phyloP scores from a whole-genome alignment of 768 basidiomycete genomes.

The Termitomyces sp. region DNA sequence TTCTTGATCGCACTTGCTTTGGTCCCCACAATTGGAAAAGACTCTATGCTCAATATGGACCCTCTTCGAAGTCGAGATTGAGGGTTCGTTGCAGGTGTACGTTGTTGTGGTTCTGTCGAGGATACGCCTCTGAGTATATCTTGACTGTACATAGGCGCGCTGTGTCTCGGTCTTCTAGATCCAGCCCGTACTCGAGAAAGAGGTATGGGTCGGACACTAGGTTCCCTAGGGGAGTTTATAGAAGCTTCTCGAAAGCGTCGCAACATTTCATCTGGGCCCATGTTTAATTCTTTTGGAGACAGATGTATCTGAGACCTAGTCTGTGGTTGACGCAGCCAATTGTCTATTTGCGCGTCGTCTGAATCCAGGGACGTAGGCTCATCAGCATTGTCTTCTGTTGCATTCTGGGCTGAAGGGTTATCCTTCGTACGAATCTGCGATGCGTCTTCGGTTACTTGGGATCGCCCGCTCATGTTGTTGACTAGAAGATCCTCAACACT shows the following conservation, averaged over 20 bases:
- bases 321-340: constrained; percentile 1
- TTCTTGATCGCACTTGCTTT: constrained; percentile 32
- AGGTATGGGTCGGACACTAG: neutral
- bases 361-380: constrained; percentile 15
- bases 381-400: neutral
- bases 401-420: neutral
- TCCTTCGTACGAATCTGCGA: neutral
- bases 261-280: constrained; percentile 6
- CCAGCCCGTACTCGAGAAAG: neutral
- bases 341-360: constrained; percentile 23
- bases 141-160: constrained; percentile 1
- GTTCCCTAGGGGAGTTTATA: constrained; percentile 1
- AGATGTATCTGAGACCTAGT: neutral
- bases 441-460: neutral
- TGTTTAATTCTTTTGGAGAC: neutral
- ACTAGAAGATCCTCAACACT: constrained; percentile 23
- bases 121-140: neutral
- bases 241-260: constrained; percentile 3
- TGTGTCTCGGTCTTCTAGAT: neutral
- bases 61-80: neutral
- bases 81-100: constrained; percentile 1
- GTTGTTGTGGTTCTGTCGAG: neutral
- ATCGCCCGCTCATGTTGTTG: constrained; percentile 7
- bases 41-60: constrained; percentile 19
- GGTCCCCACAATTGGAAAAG: constrained; percentile 31